phyloP scores from a whole-genome alignment of 2,329 filamentous ascomycete species.

The Lizonia empirigonia region DNA sequence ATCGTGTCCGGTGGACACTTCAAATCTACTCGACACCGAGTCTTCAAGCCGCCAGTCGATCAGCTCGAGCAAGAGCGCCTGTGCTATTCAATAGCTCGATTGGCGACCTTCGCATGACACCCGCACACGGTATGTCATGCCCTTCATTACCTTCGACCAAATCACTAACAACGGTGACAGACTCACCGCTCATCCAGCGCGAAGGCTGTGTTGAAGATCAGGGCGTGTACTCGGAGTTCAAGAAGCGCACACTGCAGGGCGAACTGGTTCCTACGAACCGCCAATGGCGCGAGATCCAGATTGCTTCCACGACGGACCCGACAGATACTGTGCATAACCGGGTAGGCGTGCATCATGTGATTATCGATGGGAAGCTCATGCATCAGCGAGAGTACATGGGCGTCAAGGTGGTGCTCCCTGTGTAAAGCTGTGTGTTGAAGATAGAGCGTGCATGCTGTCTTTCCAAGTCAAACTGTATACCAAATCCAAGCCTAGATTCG shows the following conservation, averaged over 20 bases:
- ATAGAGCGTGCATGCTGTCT: neutral
- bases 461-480: neutral
- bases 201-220: slow-evolving; percentile 33
- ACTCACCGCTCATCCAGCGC: slow-evolving; percentile 29
- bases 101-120: slow-evolving; percentile 27
- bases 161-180: slow-evolving; percentile 6
- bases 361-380: slow-evolving; percentile 32
- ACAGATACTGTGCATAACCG: slow-evolving; percentile 30
- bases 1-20: slow-evolving; percentile 56
- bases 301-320: slow-evolving; percentile 29
- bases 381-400: slow-evolving; percentile 33
- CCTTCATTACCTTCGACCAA: neutral
- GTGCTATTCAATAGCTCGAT: slow-evolving; percentile 31
- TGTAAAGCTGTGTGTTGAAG: slow-evolving; percentile 6
- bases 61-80: slow-evolving; percentile 46
- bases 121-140: slow-evolving; percentile 21
- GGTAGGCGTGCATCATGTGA: slow-evolving; percentile 29
- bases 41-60: slow-evolving; percentile 52
- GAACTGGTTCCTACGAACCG: slow-evolving; percentile 26
- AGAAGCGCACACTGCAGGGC: slow-evolving; percentile 26
- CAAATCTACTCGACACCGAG: slow-evolving; percentile 54
- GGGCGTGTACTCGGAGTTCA: slow-evolving; percentile 30
- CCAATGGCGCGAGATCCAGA: slow-evolving; percentile 33
- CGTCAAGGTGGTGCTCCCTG: slow-evolving; percentile 31
- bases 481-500: neutral